Conservation (phyloP, 192 early-diverging fungal species). For the Ambispora gerdemannii region DNA sequence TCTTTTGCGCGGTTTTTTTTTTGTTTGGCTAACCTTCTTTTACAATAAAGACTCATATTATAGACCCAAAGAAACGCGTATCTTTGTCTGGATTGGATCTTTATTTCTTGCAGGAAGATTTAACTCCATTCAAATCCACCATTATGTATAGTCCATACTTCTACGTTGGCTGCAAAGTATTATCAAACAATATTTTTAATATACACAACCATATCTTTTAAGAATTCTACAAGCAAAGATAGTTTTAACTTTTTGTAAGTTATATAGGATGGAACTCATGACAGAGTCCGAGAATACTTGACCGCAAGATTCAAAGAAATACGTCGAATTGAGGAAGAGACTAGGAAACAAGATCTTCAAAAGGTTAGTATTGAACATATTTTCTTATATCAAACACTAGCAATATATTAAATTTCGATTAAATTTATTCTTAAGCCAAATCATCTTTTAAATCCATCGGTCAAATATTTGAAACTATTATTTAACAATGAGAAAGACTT, state of each 20-base stretch:
- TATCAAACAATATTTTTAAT: not conserved
- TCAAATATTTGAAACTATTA: conserved; percentile 69
- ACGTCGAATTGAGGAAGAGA: conserved; percentile 55
- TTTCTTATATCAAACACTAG: not conserved
- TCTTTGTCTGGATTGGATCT: conserved; percentile 80
- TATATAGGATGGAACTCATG: conserved; percentile 62
- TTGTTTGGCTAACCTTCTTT: not conserved
- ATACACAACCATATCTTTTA: not conserved
- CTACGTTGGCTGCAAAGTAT: conserved; percentile 78
- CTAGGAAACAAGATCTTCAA: conserved; percentile 81
- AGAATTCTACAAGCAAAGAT: not conserved
- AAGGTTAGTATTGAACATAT: conserved; percentile 51
- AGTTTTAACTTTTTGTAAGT: not conserved
- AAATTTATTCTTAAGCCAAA: conserved; percentile 65
- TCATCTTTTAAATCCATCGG: conserved; percentile 76
- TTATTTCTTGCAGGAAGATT: conserved; percentile 91
- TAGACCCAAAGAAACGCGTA: conserved; percentile 58
- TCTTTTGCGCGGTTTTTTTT: conserved; percentile 6
- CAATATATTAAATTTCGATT: not conserved
- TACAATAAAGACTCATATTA: conserved; percentile 56
- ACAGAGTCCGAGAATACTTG: conserved; percentile 84
- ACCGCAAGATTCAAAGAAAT: conserved; percentile 63
- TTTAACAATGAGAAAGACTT: conserved; percentile 87
- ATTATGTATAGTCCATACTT: conserved; percentile 88
- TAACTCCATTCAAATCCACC: conserved; percentile 85